Evolutionary conservation across 2,329 filamentous ascomycete genomes (phyloP), one percentile per base, ranked within the genome.

Genomic region (Colletotrichum sp.): DNA sequence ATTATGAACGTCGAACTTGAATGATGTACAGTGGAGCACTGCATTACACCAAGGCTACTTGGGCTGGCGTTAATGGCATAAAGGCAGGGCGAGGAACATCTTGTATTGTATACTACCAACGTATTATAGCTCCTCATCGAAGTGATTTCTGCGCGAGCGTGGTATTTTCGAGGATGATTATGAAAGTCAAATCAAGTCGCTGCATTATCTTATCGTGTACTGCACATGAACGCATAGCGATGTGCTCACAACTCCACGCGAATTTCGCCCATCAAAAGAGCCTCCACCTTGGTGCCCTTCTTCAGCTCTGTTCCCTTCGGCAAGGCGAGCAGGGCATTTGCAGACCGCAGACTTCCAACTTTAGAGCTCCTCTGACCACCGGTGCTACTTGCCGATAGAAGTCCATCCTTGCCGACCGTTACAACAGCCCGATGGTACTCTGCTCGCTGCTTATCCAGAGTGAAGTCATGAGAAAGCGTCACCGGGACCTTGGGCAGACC

Each of bases 391-490:
- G 96, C 97, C 75, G 91, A 88, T 64, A 98, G 84, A 10, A 86
- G 80, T 0, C 96, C 96, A 79, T 96, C 93, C 13, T 85, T 88
- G 0, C 88, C 89, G 3, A 92, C 91, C 0, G 88, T 88, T 4
- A 98, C 92, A 3, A 95, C 86, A 0, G 93, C 96, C n/a, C 97
- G 93, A 82, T 98, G 96, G 84, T 97, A 99, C 83, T 99, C 97
- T 0, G 93, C 93, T 71, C 97, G 89, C 67, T 90, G 87, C n/a
- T 89, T 89, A 84, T 99, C 97, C 70, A 95, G 89, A 1, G 87
- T 85, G 67, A 98, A 92, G 61, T 95, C 91, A 74, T 97, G 93
- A 0, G 92, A 91, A 30, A 98, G 82, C 2, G 88, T 86, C 0
- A 97, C 96, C 3, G 91, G 91, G 0, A 97, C 91, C 66, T 88